A percentile compares a stretch with the other conserved stretches of the same genome.
Conservation (phyloP, 345 rosid species). For the Gossypium rotundifolium region DNA sequence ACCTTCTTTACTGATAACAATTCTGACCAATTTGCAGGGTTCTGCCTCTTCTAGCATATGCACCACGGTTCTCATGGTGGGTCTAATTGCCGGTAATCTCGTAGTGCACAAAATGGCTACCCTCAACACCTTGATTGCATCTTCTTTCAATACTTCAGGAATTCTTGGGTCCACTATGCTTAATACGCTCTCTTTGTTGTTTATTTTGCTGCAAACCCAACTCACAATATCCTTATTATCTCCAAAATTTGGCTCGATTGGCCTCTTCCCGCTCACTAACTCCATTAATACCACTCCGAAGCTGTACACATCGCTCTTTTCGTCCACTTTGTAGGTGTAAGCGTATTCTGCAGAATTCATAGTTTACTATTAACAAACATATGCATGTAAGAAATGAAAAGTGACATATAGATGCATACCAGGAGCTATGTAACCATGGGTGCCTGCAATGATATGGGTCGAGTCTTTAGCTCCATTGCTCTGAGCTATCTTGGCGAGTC, state of each 20-base stretch:
- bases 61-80: conserved; percentile 81
- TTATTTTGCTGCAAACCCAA: conserved; percentile 66
- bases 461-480: conserved; percentile 42
- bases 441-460: conserved; percentile 76
- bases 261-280: conserved; percentile 73
- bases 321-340: conserved; percentile 68
- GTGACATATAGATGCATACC: conserved; percentile 34
- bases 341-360: conserved; percentile 62
- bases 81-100: conserved; percentile 48
- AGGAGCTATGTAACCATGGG: conserved; percentile 93
- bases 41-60: conserved; percentile 79
- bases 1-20: conserved; percentile 40
- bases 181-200: conserved; percentile 42
- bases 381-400: neutral
- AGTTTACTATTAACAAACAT: neutral
- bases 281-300: conserved; percentile 94
- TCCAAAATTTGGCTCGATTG: conserved; percentile 72
- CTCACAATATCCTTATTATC: conserved; percentile 75
- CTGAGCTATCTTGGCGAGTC: conserved; percentile 85
- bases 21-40: conserved; percentile 51
- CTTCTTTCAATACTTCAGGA: conserved; percentile 45
- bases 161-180: conserved; percentile 61
- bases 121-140: conserved; percentile 57
- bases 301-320: conserved; percentile 95
- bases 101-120: conserved; percentile 71